phyloP scores from a whole-genome alignment of 2,329 filamentous ascomycete genomes.

The Hypoxylon sp. region DNA sequence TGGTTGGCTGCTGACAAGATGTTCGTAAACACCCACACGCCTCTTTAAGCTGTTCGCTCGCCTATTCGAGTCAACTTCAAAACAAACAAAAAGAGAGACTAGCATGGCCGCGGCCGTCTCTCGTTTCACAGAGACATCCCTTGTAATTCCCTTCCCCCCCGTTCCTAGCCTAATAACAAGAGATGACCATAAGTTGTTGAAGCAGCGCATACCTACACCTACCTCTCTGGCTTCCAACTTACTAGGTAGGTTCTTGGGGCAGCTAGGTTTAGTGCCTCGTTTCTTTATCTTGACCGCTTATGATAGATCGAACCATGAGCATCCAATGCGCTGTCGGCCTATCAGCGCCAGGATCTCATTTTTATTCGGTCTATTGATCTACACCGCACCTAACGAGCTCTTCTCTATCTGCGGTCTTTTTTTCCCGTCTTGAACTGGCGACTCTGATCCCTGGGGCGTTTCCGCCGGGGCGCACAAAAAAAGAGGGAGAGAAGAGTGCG shows the following conservation, averaged over 20 bases:
- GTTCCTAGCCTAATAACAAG: conserved; percentile 19
- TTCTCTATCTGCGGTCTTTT: conserved; percentile 36
- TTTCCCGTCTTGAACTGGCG: conserved; percentile 31
- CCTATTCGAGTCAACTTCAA: conserved; percentile 42
- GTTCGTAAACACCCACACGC: conserved; percentile 42
- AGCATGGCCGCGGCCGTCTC: conserved; percentile 37
- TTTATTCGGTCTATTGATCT: conserved; percentile 45
- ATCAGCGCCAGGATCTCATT: conserved; percentile 39
- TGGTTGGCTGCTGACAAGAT: conserved; percentile 35
- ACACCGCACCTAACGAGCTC: conserved; percentile 46
- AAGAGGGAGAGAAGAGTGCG: conserved; percentile 18
- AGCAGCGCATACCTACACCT: conserved; percentile 19
- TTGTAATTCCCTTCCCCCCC: conserved; percentile 1
- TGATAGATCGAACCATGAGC: conserved; percentile 37
- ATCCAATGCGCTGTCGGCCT: conserved; percentile 44
- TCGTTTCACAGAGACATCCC: conserved; percentile 37
- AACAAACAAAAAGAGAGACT: conserved; percentile 43
- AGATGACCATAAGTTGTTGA: conserved; percentile 29
- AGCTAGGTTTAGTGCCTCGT: conserved; percentile 5
- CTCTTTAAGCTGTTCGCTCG: conserved; percentile 35
- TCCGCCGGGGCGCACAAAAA: conserved; percentile 31
- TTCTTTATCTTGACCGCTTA: conserved; percentile 50
- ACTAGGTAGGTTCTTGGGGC: conserved; percentile 10
- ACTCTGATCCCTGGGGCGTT: conserved; percentile 30
- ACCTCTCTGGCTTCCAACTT: conserved; percentile 8